Evolutionary conservation across 2,329 filamentous ascomycete species (phyloP), one percentile per base, ranked within the genome.

Genomic region (Penicillium aurantiogriseum): DNA sequence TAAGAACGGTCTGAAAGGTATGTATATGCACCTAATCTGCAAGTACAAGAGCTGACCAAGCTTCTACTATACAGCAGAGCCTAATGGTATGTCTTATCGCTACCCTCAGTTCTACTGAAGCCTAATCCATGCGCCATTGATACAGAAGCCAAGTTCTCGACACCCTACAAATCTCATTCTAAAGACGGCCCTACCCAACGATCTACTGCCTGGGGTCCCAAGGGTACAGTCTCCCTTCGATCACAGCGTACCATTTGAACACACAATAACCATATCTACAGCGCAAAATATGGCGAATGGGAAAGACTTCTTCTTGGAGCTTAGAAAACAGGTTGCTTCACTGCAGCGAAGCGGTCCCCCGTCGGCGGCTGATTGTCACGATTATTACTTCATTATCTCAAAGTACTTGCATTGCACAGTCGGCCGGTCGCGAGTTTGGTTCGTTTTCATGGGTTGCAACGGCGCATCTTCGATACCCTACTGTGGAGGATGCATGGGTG

Each of bases 221-320:
- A 79, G 63, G 68, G 78, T 80, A 75, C 58, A 73, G 67, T 51
- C 38, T 21, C 51, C 42, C 19, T 27, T 39, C 25, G 44, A 19
- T 38, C 17, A 42, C 25, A 23, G 54, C 64, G 50, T 66, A 21
- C 13, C 35, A 44, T 63, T 52, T 52, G n/a, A 36, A 29, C n/a
- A 43, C 6, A 48, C 31, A 51, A 42, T 52, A 43, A 57, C 42
- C 36, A 47, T 46, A 13, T 9, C 6, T 45, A 23, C 57, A 80
- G 79, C 77, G 36, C 79, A 79, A 57, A 71, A 71, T 2, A 80
- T 80, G 79, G 74, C 73, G 4, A 80, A 75, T 57, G 77, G 77
- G 9, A 80, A 77, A 65, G 79, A 80, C 58, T 80, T 81, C 67
- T 80, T 79, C 65, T 68, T 79, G 48, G 79, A 81, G 59, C 72